These are phyloP conservation scores for Saccharomyces hybrid DNA, from an alignment of 1,139 yeast species.

Conservation along the genomic window DNA sequence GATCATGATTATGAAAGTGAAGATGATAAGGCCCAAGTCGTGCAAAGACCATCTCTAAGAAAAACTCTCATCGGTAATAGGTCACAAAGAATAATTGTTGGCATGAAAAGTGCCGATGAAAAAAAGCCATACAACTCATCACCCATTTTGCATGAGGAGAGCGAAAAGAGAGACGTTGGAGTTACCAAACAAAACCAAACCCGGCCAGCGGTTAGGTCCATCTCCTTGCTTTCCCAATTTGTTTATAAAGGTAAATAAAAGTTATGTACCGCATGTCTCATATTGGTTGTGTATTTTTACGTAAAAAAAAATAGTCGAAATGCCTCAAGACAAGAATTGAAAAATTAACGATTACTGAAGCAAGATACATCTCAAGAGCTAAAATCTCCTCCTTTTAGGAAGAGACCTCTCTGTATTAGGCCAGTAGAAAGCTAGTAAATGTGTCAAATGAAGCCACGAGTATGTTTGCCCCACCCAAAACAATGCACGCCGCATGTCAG, in stretches of 20 bases:
- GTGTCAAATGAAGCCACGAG: neutral
- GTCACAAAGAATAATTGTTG: neutral
- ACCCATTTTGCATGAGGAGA: slow-evolving; percentile 11
- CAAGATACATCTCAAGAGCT: neutral
- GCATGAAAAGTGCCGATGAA: neutral
- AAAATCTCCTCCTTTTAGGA: neutral
- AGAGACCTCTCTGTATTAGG: neutral
- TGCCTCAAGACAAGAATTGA: neutral
- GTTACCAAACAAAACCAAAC: neutral
- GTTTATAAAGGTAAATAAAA: slow-evolving; percentile 8
- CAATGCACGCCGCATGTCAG: neutral
- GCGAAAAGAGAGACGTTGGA: neutral
- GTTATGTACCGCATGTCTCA: neutral
- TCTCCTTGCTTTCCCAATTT: slow-evolving; percentile 11
- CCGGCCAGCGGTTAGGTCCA: slow-evolving; percentile 8
- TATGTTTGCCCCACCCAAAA: neutral
- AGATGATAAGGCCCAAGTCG: neutral
- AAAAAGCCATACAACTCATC: slow-evolving; percentile 2
- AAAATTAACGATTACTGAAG: neutral
- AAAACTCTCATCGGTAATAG: neutral
- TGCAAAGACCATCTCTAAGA: neutral
- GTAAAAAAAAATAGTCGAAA: neutral
- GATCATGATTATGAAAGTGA: neutral
- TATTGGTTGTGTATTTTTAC: neutral
- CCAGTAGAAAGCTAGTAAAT: neutral